Evolutionary conservation across 257 asterid genomes (phyloP).

Genomic region (Mitragyna speciosa): DNA sequence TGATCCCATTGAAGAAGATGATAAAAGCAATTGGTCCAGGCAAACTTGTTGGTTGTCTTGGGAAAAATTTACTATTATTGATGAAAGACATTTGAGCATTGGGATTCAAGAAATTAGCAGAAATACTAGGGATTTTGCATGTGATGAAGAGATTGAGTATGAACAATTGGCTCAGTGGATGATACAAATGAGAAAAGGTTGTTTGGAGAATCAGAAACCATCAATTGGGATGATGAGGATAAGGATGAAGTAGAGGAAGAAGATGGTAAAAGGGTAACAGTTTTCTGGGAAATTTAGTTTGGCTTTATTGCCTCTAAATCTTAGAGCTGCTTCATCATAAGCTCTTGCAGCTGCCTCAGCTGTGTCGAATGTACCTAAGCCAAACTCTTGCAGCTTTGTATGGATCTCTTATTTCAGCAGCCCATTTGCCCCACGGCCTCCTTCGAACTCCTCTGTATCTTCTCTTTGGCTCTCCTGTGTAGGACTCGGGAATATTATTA

Average conservation of each 20-base stretch:
- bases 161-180: slow-evolving; percentile 24
- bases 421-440: slow-evolving; percentile 73
- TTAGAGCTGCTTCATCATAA: slow-evolving; percentile 54
- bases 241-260: neutral
- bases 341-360: slow-evolving; percentile 58
- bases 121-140: neutral
- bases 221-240: neutral
- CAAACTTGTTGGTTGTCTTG: neutral
- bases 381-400: slow-evolving; percentile 54
- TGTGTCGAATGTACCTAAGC: slow-evolving; percentile 55
- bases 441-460: slow-evolving; percentile 54
- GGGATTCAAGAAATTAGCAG: neutral
- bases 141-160: slow-evolving; percentile 1
- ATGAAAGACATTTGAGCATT: neutral
- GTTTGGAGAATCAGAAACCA: slow-evolving; percentile 3
- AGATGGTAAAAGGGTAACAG: slow-evolving; percentile 28
- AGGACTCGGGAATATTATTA: neutral
- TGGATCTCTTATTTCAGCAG: slow-evolving; percentile 63
- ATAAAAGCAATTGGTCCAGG: slow-evolving; percentile 18
- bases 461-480: slow-evolving; percentile 18
- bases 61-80: neutral
- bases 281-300: slow-evolving; percentile 64
- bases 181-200: slow-evolving; percentile 17
- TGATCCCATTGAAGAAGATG: slow-evolving; percentile 10
- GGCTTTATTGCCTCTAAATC: slow-evolving; percentile 54